phyloP scores from a whole-genome alignment of 2,329 filamentous ascomycete species.

The Aureobasidium sp. region DNA sequence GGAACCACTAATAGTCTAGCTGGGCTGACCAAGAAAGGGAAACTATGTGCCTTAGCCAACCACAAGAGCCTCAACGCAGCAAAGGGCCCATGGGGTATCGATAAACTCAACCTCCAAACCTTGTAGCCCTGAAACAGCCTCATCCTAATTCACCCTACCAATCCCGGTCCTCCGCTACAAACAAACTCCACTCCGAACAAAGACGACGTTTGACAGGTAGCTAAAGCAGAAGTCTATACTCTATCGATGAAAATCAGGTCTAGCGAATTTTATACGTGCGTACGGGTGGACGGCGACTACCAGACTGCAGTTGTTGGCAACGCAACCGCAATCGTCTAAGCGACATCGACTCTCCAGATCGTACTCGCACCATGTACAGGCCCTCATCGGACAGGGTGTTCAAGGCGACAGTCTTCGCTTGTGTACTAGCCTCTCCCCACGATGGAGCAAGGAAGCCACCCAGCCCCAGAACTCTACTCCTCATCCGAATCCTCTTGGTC shows the following conservation, averaged over 20 bases:
- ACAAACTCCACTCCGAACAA: background rate
- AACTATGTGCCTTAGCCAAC: background rate
- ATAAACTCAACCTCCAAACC: background rate
- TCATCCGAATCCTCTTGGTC: slow-evolving; percentile 52
- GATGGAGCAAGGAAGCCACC: background rate
- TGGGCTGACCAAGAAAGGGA: background rate
- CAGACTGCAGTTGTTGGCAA: background rate
- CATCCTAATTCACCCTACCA: background rate
- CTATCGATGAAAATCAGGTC: background rate
- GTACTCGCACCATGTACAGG: background rate
- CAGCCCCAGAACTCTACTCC: background rate
- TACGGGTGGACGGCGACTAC: background rate
- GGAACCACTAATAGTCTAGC: background rate
- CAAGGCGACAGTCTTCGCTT: background rate
- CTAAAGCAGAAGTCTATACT: slow-evolving; percentile 3
- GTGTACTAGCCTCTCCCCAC: background rate
- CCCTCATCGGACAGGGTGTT: background rate
- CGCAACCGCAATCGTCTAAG: background rate
- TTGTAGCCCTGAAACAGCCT: background rate
- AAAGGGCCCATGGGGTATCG: background rate
- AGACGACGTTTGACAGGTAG: background rate
- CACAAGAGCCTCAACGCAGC: background rate
- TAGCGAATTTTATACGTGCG: background rate
- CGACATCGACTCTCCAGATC: background rate
- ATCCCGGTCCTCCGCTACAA: background rate